Evolutionary conservation across 331 rosid species (phyloP), one percentile per base, ranked within the genome.

Genomic region (Spiraea crenata): DNA sequence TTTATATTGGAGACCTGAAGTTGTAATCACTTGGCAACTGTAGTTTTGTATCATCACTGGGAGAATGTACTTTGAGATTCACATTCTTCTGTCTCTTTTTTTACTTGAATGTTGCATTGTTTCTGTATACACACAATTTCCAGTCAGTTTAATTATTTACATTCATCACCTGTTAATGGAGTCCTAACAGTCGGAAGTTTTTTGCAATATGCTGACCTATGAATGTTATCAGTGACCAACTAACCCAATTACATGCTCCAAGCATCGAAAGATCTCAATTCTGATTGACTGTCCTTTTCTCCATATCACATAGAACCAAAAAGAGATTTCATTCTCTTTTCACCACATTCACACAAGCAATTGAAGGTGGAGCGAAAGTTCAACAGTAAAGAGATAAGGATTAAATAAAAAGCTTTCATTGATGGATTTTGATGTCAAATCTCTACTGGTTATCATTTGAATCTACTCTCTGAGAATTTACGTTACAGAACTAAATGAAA

Each of bases 1-100:
- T 92, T 71, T 86, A 76, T 70, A 60, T 90, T 61, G 98, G 98
- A 57, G 86, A 92, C 73, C 76, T 92, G 82, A 64, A 77, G 78
- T 85, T 58, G 65, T 87, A 82, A 77, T 58, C 37, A 46, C 48
- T 67, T 31, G 57, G 13, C 17, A 41, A 34, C 60, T 46, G 15
- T 20, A 67, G 15, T 7, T 5, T 31, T 67, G 62, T 52, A 25
- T 20, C 0, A 56, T 34, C 70, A 7, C 3, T 13, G 7, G 31
- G 48, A 37, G 57, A 41, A 51, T 49, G 70, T 72, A 40, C 59
- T 70, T 52, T 63, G 34, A 48, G 57, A 77, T 38, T 50, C 58
- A 69, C 31, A 49, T 69, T 76, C 54, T 75, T 65, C 40, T 16
- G 31, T 49, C 79, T 64, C 44, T 6, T 44, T 63, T 69, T 72